A percentile compares a stretch with the other conserved stretches of the same genome.
Conservation (phyloP, 129 eudicot genomes). For the Flaveria trinervia region DNA sequence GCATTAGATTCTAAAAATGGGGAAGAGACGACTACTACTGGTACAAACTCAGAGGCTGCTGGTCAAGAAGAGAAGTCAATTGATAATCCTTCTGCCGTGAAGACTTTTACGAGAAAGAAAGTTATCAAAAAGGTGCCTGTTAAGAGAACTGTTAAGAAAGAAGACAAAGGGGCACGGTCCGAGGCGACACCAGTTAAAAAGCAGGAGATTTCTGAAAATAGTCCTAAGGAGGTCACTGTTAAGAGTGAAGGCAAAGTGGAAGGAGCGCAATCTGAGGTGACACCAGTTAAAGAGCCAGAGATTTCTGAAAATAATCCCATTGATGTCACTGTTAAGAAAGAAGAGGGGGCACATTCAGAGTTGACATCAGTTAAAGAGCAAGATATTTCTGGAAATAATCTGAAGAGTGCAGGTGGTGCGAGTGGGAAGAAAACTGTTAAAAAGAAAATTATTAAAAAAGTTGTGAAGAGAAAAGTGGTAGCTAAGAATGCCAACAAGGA, state of each 20-base stretch:
- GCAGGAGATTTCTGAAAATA: conserved; percentile 46
- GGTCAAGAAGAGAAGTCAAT: conserved; percentile 47
- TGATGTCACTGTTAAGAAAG: conserved; percentile 45
- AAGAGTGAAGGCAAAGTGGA: not conserved
- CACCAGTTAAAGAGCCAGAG: conserved; percentile 47
- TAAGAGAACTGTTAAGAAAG: conserved; percentile 35
- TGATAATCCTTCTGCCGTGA: conserved; percentile 40
- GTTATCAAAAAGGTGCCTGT: conserved; percentile 55
- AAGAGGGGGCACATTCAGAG: conserved; percentile 10
- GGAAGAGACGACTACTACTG: conserved; percentile 31
- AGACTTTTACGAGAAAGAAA: conserved; percentile 59
- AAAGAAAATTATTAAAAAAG: conserved; percentile 74
- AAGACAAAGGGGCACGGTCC: conserved; percentile 21
- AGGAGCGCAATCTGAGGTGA: conserved; percentile 21
- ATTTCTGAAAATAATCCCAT: conserved; percentile 44
- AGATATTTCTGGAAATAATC: conserved; percentile 46
- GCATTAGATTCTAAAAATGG: conserved; percentile 34
- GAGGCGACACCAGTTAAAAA: conserved; percentile 47
- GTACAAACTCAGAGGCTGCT: conserved; percentile 34
- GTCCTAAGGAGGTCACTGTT: conserved; percentile 34
- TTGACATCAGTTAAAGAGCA: conserved; percentile 43
- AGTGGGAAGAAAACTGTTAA: conserved; percentile 53
- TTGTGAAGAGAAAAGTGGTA: conserved; percentile 57
- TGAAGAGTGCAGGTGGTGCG: conserved; percentile 28
- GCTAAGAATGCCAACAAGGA: conserved; percentile 41